Base-by-base conservation (phyloP, 1,284 basidiomycete species). In the Rhodotorula sp. region DNA sequence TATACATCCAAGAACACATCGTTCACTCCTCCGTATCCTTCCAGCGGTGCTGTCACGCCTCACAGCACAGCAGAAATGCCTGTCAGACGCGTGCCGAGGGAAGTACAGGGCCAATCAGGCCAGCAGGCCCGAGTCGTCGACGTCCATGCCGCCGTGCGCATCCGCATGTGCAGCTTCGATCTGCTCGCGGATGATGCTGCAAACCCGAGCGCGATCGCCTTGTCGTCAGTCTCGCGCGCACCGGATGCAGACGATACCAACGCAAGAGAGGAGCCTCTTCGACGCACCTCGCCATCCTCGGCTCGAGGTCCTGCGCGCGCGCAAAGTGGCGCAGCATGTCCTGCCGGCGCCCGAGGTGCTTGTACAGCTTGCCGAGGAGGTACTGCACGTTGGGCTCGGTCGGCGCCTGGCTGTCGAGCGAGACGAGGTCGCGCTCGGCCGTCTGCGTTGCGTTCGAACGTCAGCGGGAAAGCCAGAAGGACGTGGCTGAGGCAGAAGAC, bases 321-420 rank as follows among this genome's bases (percentile, higher is more conserved):
- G 92, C 91, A 72, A 97, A 88, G 82, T 90, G 86, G 72, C 90
- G 88, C 67, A 91, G 90, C 58, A 91, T 88, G 81, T 90, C 89
- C n/a, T 87, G 85, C 74, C 88, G 88, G 80, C 91, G 85, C 42
- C 91, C 91, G 66, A 90, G 82, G 74, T 91, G 85, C 61, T 67
- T 68, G 80, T 94, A 95, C 73, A 90, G 90, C 82, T 91, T 91
- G 48, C 92, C 94, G n/a, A 97, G 87, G 81, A 96, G 89, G 86
- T 95, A 95, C 73, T 94, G 88, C 65, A 97, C 91, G 82, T 96
- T 95, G 70, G 92, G 90, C 84, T 97, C 94, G 80, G 94, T 92
- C 17, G 94, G 93, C 46, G 92, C 91, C 70, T 87, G 85, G 79
- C 88, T 88, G 74, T 88, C 86, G 61, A 97, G 86, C 68, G 86